Evolutionary conservation across 1,139 yeast species (phyloP).

Genomic region (Kodamaea fungicola): DNA sequence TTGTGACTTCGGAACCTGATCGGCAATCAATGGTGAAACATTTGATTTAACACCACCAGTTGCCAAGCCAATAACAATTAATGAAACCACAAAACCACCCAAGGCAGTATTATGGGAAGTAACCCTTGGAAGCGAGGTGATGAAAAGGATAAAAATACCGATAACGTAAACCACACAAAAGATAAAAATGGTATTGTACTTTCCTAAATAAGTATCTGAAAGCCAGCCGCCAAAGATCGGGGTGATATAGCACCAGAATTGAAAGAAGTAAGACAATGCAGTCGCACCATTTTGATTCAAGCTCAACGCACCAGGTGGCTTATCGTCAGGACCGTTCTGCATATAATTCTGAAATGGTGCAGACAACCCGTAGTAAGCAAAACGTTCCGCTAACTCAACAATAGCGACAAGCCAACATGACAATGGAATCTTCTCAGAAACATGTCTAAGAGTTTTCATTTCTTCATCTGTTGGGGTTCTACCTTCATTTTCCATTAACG

Average conservation of each 20-base stretch:
- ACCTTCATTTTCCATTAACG: slow-evolving; percentile 9
- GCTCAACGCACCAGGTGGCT: slow-evolving; percentile 60
- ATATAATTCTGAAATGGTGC: slow-evolving; percentile 76
- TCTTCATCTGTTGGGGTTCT: slow-evolving; percentile 18
- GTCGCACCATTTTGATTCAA: slow-evolving; percentile 51
- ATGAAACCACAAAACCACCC: slow-evolving; percentile 55
- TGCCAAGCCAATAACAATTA: slow-evolving; percentile 67
- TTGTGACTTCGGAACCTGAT: slow-evolving; percentile 27
- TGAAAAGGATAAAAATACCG: slow-evolving; percentile 61
- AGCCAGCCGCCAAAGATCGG: slow-evolving; percentile 23
- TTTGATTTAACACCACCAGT: slow-evolving; percentile 34
- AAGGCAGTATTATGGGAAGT: slow-evolving; percentile 42
- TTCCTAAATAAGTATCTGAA: slow-evolving; percentile 21
- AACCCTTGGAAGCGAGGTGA: slow-evolving; percentile 71
- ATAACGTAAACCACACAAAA: slow-evolving; percentile 57
- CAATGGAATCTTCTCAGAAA: slow-evolving; percentile 17
- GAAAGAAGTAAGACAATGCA: slow-evolving; percentile 20
- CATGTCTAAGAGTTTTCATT: slow-evolving; percentile 17
- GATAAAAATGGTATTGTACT: slow-evolving; percentile 27
- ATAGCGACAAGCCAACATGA: slow-evolving; percentile 23
- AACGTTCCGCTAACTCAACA: slow-evolving; percentile 21
- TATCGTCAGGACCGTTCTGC: slow-evolving; percentile 46
- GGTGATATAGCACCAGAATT: slow-evolving; percentile 22
- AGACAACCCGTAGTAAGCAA: slow-evolving; percentile 35
- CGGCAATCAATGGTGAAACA: slow-evolving; percentile 20